A percentile compares a stretch with the other conserved stretches of the same genome.
Evolutionary conservation across 2,329 filamentous ascomycete species (phyloP).

Genomic region (Colletotrichum lupini): DNA sequence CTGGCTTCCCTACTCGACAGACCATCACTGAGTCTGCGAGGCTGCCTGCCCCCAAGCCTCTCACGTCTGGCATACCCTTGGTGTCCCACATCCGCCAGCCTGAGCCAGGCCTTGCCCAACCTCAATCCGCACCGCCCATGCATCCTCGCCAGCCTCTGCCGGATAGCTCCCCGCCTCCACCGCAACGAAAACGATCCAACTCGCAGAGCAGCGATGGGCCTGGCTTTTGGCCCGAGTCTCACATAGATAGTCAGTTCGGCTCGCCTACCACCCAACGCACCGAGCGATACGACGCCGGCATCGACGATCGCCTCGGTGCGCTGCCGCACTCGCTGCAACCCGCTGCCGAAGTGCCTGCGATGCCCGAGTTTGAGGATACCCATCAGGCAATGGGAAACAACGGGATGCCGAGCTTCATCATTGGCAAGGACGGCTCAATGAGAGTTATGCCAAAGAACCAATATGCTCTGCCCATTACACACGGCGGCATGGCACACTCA

Average conservation of each 20-base stretch:
- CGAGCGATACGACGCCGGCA: constrained; percentile 26
- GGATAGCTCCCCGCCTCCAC: constrained; percentile 37
- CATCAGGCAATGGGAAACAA: constrained; percentile 27
- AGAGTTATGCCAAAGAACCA: constrained; percentile 42
- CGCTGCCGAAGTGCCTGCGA: not conserved
- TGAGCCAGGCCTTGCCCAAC: constrained; percentile 38
- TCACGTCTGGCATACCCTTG: constrained; percentile 41
- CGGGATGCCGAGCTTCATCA: constrained; percentile 41
- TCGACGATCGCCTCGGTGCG: constrained; percentile 24
- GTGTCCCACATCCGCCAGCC: constrained; percentile 41
- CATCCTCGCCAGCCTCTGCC: constrained; percentile 38
- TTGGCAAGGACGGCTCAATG: constrained; percentile 51
- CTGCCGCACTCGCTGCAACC: constrained; percentile 6
- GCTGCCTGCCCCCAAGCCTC: constrained; percentile 47
- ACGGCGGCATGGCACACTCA: constrained; percentile 35
- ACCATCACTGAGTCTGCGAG: constrained; percentile 47
- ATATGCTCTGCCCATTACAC: constrained; percentile 38
- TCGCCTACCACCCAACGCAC: constrained; percentile 32
- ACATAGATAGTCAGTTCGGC: constrained; percentile 31
- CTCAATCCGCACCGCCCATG: constrained; percentile 24
- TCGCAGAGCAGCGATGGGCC: constrained; percentile 43
- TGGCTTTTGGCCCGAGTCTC: constrained; percentile 33
- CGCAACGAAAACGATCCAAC: constrained; percentile 36
- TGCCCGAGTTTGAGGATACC: not conserved
- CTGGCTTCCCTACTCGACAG: constrained; percentile 39